These are phyloP conservation scores for Cystoisospora suis DNA, from an alignment of 169 alveolate species.

Conservation along the genomic window DNA sequence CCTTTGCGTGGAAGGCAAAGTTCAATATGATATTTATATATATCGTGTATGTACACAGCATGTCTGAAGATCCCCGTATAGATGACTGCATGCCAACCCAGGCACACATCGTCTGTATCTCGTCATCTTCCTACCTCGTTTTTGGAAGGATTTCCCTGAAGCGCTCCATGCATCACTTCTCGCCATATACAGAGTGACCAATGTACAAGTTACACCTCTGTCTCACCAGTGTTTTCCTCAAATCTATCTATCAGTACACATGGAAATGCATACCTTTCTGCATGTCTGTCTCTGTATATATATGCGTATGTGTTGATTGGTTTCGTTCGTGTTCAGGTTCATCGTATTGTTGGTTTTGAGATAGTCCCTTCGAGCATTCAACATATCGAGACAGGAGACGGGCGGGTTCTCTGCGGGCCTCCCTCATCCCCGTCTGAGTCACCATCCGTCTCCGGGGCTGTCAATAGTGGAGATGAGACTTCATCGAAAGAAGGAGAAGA, in stretches of 20 bases:
- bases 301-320: constrained; percentile 1
- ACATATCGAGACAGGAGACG: constrained; percentile 31
- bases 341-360: constrained; percentile 81
- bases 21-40: too few relatives aligned
- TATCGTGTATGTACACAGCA: too few relatives aligned
- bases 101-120: too few relatives aligned
- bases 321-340: constrained; percentile 35
- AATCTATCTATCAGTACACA: not conserved
- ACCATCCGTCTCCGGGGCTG: constrained; percentile 1
- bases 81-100: too few relatives aligned
- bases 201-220: too few relatives aligned
- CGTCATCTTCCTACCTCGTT: too few relatives aligned
- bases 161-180: too few relatives aligned
- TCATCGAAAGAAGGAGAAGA: constrained; percentile 15
- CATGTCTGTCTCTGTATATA: not conserved
- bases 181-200: too few relatives aligned
- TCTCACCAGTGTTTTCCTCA: too few relatives aligned
- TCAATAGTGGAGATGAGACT: not conserved
- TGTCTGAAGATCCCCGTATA: too few relatives aligned
- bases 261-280: not conserved
- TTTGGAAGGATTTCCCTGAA: too few relatives aligned
- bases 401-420: constrained; percentile 22
- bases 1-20: too few relatives aligned
- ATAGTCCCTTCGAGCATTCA: constrained; percentile 71
- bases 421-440: not conserved